These are phyloP conservation scores for Boletus calvinii DNA, from an alignment of 1,284 basidiomycete genomes.

Conservation along the genomic window DNA sequence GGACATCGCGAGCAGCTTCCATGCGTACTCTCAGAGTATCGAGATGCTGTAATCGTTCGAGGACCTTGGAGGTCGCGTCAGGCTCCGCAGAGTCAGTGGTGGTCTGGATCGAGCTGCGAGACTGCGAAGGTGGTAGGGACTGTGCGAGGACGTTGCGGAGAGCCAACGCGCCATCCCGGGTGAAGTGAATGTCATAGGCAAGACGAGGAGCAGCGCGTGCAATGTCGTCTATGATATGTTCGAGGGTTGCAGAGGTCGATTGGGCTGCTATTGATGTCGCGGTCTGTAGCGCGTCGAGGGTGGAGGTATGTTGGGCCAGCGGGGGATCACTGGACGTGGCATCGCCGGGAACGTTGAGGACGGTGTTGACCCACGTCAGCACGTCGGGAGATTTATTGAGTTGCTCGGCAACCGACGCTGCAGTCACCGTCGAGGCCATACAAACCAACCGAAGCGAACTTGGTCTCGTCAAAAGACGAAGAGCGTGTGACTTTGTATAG, in stretches of 20 bases:
- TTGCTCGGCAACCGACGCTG: constrained; percentile 31
- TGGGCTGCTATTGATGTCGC: constrained; percentile 81
- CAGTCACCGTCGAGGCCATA: constrained; percentile 30
- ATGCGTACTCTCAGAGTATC: constrained; percentile 84
- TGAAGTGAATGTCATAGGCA: constrained; percentile 92
- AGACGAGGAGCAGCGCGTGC: constrained; percentile 85
- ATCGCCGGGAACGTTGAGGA: constrained; percentile 41
- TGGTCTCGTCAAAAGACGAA: background rate
- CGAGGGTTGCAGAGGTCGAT: constrained; percentile 82
- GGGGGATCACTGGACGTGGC: constrained; percentile 20
- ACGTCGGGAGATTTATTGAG: constrained; percentile 48
- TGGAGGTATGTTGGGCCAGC: constrained; percentile 18
- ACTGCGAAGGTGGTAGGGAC: constrained; percentile 53
- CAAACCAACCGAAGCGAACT: constrained; percentile 19
- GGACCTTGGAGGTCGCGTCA: constrained; percentile 54
- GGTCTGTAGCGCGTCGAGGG: constrained; percentile 45
- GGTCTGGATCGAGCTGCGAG: background rate
- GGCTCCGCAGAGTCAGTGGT: constrained; percentile 5
- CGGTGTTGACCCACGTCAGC: constrained; percentile 66
- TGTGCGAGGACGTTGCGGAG: constrained; percentile 63
- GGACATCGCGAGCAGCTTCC: constrained; percentile 81
- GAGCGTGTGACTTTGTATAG: background rate
- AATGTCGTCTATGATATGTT: constrained; percentile 86
- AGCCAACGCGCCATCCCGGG: constrained; percentile 84
- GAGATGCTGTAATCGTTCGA: constrained; percentile 75